These are phyloP conservation scores for Lyophyllum decastes DNA, from an alignment of 768 basidiomycete genomes.

Conservation along the genomic window DNA sequence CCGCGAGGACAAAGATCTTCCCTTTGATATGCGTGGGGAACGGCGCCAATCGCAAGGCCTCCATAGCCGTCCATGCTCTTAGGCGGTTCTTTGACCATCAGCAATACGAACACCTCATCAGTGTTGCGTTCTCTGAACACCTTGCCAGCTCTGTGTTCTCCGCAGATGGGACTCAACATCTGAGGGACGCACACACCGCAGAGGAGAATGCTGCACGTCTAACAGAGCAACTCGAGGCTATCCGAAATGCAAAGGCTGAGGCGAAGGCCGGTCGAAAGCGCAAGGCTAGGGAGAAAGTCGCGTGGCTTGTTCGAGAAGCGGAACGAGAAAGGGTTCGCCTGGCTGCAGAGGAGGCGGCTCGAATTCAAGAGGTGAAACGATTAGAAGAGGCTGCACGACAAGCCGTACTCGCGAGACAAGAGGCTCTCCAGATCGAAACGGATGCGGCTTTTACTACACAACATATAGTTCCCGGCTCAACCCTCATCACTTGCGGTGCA, in stretches of 20 bases:
- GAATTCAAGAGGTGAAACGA: too few relatives aligned
- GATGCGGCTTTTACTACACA: slow-evolving; percentile 45
- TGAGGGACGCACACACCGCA: not conserved
- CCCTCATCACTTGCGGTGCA: slow-evolving; percentile 49
- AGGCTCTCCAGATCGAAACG: slow-evolving; percentile 18
- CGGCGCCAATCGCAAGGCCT: slow-evolving; percentile 51
- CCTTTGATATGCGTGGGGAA: slow-evolving; percentile 68
- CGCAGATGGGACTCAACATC: not conserved
- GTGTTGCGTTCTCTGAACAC: too few relatives aligned
- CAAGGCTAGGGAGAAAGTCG: too few relatives aligned
- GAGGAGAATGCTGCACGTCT: slow-evolving; percentile 13
- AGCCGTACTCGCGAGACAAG: slow-evolving; percentile 4
- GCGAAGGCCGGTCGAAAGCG: too few relatives aligned
- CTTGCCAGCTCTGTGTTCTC: too few relatives aligned
- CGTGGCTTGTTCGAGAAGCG: too few relatives aligned
- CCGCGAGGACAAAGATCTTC: slow-evolving; percentile 44
- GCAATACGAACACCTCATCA: too few relatives aligned
- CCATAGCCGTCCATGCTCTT: slow-evolving; percentile 60
- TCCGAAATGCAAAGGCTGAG: too few relatives aligned
- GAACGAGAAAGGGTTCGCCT: too few relatives aligned
- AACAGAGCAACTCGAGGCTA: too few relatives aligned
- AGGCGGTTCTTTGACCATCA: too few relatives aligned
- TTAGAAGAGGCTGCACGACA: slow-evolving; percentile 1
- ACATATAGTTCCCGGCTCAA: slow-evolving; percentile 44
- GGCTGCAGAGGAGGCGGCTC: too few relatives aligned